phyloP scores from a whole-genome alignment of 352 stramenopile genomes.

The Phytophthora colocasiae region DNA sequence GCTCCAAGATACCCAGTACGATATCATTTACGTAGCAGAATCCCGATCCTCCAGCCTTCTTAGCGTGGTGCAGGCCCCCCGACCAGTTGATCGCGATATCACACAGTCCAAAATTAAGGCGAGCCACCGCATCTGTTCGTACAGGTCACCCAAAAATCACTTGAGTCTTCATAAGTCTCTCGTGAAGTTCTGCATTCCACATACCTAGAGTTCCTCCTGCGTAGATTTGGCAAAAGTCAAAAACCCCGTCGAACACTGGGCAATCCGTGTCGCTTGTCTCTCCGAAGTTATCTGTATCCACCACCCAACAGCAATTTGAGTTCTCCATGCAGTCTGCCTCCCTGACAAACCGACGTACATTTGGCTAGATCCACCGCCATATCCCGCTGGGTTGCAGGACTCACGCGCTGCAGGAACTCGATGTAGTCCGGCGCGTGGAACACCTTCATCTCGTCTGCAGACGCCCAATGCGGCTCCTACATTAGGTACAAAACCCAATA shows the following conservation, averaged over 20 bases:
- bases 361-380: constrained; percentile 70
- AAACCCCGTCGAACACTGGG: constrained; percentile 98
- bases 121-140: constrained; percentile 91
- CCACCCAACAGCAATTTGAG: background rate
- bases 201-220: constrained; percentile 93
- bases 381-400: constrained; percentile 93
- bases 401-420: constrained; percentile 96
- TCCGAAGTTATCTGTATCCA: constrained; percentile 92
- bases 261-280: constrained; percentile 95
- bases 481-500: background rate
- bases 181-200: constrained; percentile 3
- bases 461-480: constrained; percentile 81
- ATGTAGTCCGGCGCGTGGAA: constrained; percentile 99
- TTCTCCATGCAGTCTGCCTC: background rate
- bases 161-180: background rate
- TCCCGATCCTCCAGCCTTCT: constrained; percentile 94
- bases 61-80: constrained; percentile 97
- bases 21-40: constrained; percentile 99
- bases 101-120: constrained; percentile 95
- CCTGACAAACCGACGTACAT: constrained; percentile 43
- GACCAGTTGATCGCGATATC: constrained; percentile 99
- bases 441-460: constrained; percentile 93
- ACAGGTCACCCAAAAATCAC: background rate
- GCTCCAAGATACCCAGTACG: constrained; percentile 97
- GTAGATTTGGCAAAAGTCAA: constrained; percentile 98